Conservation (phyloP, 495 filamentous ascomycete genomes). For the Amorphotheca resinae region DNA sequence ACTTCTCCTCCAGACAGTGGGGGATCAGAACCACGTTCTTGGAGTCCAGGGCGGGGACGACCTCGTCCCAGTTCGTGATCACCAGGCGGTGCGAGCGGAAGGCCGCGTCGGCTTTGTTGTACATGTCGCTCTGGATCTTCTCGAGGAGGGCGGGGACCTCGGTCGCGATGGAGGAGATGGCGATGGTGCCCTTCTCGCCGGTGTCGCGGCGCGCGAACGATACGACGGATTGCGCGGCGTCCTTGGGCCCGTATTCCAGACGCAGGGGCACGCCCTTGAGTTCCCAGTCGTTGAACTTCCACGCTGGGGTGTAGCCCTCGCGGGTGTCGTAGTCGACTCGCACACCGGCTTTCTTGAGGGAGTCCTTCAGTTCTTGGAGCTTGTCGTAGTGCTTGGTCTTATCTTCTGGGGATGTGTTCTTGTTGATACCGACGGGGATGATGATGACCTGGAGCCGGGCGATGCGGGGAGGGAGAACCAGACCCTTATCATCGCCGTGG, state of each 20-base stretch:
- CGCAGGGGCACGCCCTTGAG: slow-evolving; percentile 86
- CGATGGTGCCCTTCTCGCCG: slow-evolving; percentile 65
- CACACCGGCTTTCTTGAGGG: slow-evolving; percentile 52
- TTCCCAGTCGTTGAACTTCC: slow-evolving; percentile 98
- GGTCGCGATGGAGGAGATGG: slow-evolving; percentile 55
- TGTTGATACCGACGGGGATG: slow-evolving; percentile 88
- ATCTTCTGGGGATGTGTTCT: slow-evolving; percentile 68
- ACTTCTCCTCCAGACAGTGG: slow-evolving; percentile 65
- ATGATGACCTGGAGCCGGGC: slow-evolving; percentile 75
- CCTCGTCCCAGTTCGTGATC: slow-evolving; percentile 80
- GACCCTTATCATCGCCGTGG: slow-evolving; percentile 86
- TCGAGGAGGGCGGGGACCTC: slow-evolving; percentile 71
- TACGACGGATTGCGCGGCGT: slow-evolving; percentile 70
- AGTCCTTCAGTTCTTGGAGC: slow-evolving; percentile 50
- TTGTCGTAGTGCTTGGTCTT: slow-evolving; percentile 56
- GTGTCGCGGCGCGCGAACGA: slow-evolving; percentile 78
- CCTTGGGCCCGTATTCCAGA: slow-evolving; percentile 90
- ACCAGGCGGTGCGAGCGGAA: slow-evolving; percentile 68
- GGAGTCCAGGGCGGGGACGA: slow-evolving; percentile 71
- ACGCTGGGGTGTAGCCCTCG: slow-evolving; percentile 82
- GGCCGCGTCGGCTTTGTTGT: slow-evolving; percentile 61
- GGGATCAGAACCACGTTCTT: slow-evolving; percentile 90
- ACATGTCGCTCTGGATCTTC: slow-evolving; percentile 79
- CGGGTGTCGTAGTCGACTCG: slow-evolving; percentile 65
- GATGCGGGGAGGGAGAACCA: slow-evolving; percentile 84